Evolutionary conservation across 164 flowering plant species (phyloP).

Genomic region (Umbellularia californica): DNA sequence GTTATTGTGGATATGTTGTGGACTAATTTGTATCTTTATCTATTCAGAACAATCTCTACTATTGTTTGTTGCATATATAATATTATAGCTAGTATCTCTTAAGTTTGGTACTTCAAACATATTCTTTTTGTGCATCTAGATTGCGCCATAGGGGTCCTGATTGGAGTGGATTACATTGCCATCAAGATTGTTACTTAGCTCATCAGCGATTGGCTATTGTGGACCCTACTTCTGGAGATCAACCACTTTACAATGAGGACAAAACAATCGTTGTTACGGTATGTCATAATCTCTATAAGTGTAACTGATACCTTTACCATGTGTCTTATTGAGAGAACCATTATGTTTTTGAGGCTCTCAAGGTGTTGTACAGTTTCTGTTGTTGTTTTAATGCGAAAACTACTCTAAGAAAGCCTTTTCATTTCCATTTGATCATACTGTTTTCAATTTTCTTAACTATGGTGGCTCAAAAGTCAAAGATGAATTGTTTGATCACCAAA

Average conservation of each 20-base stretch:
- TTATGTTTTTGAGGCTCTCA: background rate
- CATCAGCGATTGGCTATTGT: slow-evolving; percentile 89
- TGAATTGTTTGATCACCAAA: too few species aligned
- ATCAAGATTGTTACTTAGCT: slow-evolving; percentile 74
- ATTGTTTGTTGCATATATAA: too few species aligned
- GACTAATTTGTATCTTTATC: too few species aligned
- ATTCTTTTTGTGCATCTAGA: slow-evolving; percentile 28
- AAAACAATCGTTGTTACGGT: slow-evolving; percentile 82
- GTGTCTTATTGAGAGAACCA: background rate
- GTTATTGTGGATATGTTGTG: too few species aligned
- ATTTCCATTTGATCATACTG: too few species aligned
- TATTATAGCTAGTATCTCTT: background rate
- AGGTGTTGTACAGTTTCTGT: background rate
- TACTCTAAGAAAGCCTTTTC: background rate
- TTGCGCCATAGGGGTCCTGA: slow-evolving; percentile 90
- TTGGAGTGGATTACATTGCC: slow-evolving; percentile 90
- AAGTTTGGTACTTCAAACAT: background rate
- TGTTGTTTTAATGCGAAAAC: background rate
- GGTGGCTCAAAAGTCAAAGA: too few species aligned
- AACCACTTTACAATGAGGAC: slow-evolving; percentile 90
- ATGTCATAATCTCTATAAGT: slow-evolving; percentile 8
- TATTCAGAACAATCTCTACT: too few species aligned
- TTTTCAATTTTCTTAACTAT: too few species aligned
- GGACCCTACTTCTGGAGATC: slow-evolving; percentile 95
- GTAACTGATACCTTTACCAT: background rate